phyloP scores from a whole-genome alignment of 768 basidiomycete genomes.

The Lactarius psammicola region DNA sequence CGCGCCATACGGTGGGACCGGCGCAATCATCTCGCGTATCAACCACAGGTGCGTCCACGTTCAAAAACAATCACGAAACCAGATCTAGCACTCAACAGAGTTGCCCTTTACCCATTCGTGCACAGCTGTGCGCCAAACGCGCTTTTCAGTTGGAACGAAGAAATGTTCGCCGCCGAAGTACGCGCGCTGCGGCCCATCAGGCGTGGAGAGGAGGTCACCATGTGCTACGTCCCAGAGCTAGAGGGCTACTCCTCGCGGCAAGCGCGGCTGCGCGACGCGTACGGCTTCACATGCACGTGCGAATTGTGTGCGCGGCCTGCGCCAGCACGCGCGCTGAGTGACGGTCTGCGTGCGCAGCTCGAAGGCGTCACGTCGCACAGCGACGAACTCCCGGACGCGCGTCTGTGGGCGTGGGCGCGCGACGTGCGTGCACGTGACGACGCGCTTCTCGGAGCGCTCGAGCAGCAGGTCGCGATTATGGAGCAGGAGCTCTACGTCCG shows the following conservation, averaged over 20 bases:
- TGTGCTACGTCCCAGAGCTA: conserved; percentile 31
- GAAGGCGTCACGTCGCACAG: conserved; percentile 10
- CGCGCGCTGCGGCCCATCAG: conserved; percentile 35
- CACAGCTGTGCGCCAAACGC: conserved; percentile 31
- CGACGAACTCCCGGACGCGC: conserved; percentile 12
- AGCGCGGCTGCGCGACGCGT: conserved; percentile 31
- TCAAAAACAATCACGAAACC: background rate
- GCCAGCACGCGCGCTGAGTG: conserved; percentile 21
- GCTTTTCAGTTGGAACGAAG: conserved; percentile 29
- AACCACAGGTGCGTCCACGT: conserved; percentile 27
- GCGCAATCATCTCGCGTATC: conserved; percentile 31
- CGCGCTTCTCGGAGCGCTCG: background rate
- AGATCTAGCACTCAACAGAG: background rate
- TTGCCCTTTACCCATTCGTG: background rate
- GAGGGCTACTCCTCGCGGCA: conserved; percentile 31
- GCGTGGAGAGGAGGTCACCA: conserved; percentile 38
- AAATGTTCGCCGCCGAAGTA: conserved; percentile 35
- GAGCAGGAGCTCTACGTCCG: conserved; percentile 11
- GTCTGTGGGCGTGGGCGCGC: conserved; percentile 14
- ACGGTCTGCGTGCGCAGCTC: conserved; percentile 21
- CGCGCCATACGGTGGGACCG: conserved; percentile 29
- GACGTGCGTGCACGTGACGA: conserved; percentile 6
- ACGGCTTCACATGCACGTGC: conserved; percentile 40
- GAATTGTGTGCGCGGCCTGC: conserved; percentile 33
- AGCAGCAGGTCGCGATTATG: conserved; percentile 7